These are phyloP conservation scores for Pseudogymnoascus sp. DNA, from an alignment of 2,329 filamentous ascomycete genomes.

Conservation along the genomic window DNA sequence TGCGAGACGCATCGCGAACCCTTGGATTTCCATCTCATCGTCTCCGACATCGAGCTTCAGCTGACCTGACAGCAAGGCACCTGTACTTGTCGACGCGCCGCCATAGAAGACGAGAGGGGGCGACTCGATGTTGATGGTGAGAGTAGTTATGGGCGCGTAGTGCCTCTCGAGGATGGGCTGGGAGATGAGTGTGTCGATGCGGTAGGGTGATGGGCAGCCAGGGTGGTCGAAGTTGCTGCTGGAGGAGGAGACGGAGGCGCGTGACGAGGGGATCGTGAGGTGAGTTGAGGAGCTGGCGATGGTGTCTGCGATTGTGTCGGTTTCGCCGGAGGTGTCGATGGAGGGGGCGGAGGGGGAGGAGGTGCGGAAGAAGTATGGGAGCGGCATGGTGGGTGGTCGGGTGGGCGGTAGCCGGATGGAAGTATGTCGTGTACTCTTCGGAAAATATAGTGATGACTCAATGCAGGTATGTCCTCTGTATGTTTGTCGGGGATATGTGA, in stretches of 20 bases:
- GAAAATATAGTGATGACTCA: not conserved
- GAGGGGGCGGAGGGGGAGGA: not conserved
- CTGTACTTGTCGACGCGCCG: constrained; percentile 63
- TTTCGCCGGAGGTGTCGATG: not conserved
- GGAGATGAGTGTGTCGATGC: not conserved
- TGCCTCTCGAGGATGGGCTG: not conserved
- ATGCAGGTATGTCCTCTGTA: not conserved
- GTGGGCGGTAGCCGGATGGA: not conserved
- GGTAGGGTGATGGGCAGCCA: not conserved
- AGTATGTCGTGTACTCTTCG: not conserved
- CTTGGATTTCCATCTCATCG: constrained; percentile 57
- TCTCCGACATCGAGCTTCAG: constrained; percentile 67
- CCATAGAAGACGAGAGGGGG: constrained; percentile 83
- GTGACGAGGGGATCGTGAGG: not conserved
- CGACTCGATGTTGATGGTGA: constrained; percentile 59
- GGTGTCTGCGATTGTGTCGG: not conserved
- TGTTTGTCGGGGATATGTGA: not conserved
- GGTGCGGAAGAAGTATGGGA: not conserved
- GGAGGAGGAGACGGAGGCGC: not conserved
- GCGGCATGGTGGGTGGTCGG: not conserved
- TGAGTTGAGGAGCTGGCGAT: not conserved
- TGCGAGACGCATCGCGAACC: constrained; percentile 64
- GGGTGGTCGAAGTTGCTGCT: not conserved
- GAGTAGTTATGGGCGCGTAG: not conserved
- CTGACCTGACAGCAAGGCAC: constrained; percentile 78